Evolutionary conservation across 2,329 filamentous ascomycete genomes (phyloP).

Genomic region (Penicillium paneum): DNA sequence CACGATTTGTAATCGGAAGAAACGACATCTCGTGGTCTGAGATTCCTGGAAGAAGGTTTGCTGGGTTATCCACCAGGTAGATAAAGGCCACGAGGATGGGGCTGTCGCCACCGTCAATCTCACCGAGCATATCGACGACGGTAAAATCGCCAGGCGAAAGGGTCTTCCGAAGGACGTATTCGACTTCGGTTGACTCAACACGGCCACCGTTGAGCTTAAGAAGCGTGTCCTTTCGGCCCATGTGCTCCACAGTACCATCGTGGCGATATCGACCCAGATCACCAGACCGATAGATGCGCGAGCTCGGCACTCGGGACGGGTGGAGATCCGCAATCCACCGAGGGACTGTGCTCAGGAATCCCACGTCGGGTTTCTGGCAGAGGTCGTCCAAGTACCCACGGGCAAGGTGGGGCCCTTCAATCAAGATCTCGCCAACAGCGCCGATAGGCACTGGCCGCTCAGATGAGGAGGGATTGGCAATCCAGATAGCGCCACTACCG

Average conservation of each 20-base stretch:
- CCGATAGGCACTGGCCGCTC: neutral
- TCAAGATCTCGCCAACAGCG: neutral
- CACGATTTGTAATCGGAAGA: neutral
- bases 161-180: neutral
- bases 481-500: neutral
- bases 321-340: neutral
- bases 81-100: neutral
- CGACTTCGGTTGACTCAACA: neutral
- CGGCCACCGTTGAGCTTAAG: neutral
- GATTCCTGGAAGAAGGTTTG: neutral
- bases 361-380: neutral
- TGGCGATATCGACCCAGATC: neutral
- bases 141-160: neutral
- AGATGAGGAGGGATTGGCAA: neutral
- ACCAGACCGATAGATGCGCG: neutral
- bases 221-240: neutral
- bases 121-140: neutral
- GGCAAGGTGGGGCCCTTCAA: neutral
- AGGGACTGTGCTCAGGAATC: neutral
- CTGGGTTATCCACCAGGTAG: neutral
- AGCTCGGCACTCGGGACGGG: neutral
- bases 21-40: neutral
- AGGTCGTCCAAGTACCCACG: neutral
- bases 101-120: neutral
- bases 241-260: neutral